phyloP scores from a whole-genome alignment of 2,329 filamentous ascomycete species.

The Pestalotiopsis sp. region DNA sequence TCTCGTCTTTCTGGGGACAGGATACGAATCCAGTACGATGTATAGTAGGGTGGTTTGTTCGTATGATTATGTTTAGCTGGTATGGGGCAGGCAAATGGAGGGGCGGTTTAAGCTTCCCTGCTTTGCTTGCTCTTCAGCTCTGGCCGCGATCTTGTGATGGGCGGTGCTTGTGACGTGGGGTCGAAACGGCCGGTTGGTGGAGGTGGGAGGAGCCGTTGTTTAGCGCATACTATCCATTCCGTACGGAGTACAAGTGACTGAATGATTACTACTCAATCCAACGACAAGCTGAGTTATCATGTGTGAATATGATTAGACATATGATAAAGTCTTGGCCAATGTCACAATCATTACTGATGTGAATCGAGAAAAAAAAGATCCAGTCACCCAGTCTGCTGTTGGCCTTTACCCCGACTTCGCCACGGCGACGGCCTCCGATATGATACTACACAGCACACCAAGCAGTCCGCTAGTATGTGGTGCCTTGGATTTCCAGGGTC shows the following conservation, averaged over 20 bases:
- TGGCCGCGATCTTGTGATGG: conserved; percentile 3
- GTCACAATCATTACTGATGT: no score
- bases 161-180: conserved; percentile 7
- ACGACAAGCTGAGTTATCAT: no score
- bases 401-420: background rate
- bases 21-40: background rate
- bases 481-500: background rate
- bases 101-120: background rate
- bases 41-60: background rate
- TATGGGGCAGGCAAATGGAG: background rate
- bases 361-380: no score
- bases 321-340: no score
- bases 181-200: background rate
- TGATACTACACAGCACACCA: background rate
- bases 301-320: no score
- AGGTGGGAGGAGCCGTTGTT: background rate
- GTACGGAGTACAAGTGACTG: no score
- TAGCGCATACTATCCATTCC: background rate
- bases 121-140: background rate
- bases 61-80: background rate
- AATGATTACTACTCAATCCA: background rate
- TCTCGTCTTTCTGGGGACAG: background rate
- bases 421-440: background rate
- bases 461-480: background rate
- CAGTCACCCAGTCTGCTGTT: no score